phyloP scores from a whole-genome alignment of 169 alveolate genomes.

The Plasmodium gallinaceum region DNA sequence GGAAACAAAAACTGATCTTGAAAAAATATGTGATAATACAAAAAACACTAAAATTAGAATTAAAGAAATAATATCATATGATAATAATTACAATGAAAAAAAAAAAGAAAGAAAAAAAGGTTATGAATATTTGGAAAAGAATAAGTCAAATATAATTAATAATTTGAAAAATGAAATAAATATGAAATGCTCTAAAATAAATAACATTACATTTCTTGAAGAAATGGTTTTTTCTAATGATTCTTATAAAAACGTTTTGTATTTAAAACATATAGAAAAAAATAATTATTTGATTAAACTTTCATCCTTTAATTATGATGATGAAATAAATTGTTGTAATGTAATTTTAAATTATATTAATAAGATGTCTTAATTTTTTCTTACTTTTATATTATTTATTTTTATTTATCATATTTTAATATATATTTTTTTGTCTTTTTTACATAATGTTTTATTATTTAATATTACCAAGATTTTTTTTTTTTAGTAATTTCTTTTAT shows the following conservation, averaged over 20 bases:
- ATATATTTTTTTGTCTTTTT: too few species aligned
- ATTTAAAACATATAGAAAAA: slow-evolving; percentile 31
- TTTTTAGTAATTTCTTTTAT: too few species aligned
- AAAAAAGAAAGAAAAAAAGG: slow-evolving; percentile 15
- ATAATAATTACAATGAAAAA: not conserved
- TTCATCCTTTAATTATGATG: slow-evolving; percentile 33
- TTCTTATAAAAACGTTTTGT: slow-evolving; percentile 35
- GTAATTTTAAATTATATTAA: slow-evolving; percentile 39
- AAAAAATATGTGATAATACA: not conserved
- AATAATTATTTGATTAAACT: slow-evolving; percentile 24
- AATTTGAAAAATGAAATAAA: slow-evolving; percentile 45
- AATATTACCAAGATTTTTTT: too few species aligned
- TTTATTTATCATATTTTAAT: too few species aligned
- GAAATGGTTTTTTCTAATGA: slow-evolving; percentile 44
- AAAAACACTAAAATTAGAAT: not conserved
- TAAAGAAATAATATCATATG: not conserved
- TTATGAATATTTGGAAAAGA: slow-evolving; percentile 35
- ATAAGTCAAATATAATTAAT: slow-evolving; percentile 24
- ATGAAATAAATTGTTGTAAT: slow-evolving; percentile 33
- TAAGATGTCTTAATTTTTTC: not conserved
- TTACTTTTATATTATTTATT: too few species aligned
- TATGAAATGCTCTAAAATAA: slow-evolving; percentile 22
- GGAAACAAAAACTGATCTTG: not conserved
- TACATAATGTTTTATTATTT: too few species aligned
- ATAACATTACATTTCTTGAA: slow-evolving; percentile 35